These are phyloP conservation scores for Hericium coralloides DNA, from an alignment of 768 basidiomycete species.

Conservation along the genomic window DNA sequence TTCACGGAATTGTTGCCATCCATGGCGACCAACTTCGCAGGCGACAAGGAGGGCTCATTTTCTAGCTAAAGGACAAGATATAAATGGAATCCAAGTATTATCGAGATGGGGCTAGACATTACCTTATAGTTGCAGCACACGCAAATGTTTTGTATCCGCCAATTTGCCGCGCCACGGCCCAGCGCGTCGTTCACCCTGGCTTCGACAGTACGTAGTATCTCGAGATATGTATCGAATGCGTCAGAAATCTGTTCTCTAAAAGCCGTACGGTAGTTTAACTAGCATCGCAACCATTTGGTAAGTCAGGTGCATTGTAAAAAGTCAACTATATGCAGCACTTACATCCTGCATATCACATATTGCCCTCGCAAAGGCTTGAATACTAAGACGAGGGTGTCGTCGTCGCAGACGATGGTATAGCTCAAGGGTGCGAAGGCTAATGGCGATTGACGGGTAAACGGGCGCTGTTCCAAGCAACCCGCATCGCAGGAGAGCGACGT, in stretches of 20 bases:
- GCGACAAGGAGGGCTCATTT: not conserved
- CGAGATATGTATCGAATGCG: not conserved
- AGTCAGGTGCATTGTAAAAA: no score
- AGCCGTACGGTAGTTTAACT: not conserved
- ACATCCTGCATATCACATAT: not conserved
- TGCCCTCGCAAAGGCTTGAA: not conserved
- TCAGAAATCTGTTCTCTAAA: not conserved
- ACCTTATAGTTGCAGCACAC: not conserved
- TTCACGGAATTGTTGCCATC: constrained; percentile 1
- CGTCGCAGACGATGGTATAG: not conserved
- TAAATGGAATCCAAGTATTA: no score
- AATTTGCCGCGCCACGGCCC: not conserved
- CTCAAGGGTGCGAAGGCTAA: not conserved
- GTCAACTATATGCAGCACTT: no score
- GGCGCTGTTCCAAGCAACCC: not conserved
- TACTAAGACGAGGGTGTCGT: not conserved
- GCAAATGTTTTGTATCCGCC: not conserved
- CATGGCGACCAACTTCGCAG: not conserved
- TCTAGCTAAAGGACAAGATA: no score
- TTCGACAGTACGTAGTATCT: not conserved
- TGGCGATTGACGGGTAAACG: not conserved
- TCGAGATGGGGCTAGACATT: no score
- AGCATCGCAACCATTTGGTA: no score
- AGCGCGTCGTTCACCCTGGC: not conserved
- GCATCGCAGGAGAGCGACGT: not conserved